Conservation (phyloP, 805 yeast genomes). For the Wickerhamomyces subpelliculosus region DNA sequence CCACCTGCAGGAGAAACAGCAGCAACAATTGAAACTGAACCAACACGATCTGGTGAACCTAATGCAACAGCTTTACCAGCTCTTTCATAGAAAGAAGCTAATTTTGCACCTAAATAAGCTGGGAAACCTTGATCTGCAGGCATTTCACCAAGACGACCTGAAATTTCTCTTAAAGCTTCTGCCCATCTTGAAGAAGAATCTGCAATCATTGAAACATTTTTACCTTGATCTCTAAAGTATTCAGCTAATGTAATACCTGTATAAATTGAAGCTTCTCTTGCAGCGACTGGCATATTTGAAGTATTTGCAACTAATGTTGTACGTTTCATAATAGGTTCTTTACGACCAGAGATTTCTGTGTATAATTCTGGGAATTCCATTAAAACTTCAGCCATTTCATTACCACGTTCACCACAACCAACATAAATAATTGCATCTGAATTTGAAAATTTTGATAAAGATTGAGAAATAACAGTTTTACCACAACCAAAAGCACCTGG, state of each 20-base stretch:
- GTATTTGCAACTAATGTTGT: constrained; percentile 98
- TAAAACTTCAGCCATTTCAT: constrained; percentile 98
- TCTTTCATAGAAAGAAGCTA: constrained; percentile 98
- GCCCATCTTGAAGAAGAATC: constrained; percentile 99
- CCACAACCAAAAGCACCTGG: constrained; percentile 99
- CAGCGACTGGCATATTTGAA: constrained; percentile 99
- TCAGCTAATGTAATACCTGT: constrained; percentile 99
- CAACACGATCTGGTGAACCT: constrained; percentile 94
- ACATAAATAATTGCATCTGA: constrained; percentile 95
- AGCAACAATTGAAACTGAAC: constrained; percentile 98
- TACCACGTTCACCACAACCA: constrained; percentile 95
- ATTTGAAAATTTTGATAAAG: constrained; percentile 93
- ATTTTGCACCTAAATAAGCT: constrained; percentile 96
- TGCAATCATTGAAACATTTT: constrained; percentile 98
- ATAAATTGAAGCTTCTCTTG: constrained; percentile 98
- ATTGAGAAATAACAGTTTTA: constrained; percentile 96
- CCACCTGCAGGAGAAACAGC: constrained; percentile 99
- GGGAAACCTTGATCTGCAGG: constrained; percentile 99
- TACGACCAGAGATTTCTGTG: constrained; percentile 85
- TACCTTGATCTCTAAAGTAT: constrained; percentile 99
- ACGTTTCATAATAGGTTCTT: constrained; percentile 99
- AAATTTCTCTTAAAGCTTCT: constrained; percentile 98
- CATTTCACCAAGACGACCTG: constrained; percentile 99
- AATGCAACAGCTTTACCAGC: constrained; percentile 95
- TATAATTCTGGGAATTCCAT: constrained; percentile 99